Conservation (phyloP, 768 basidiomycete genomes). For the Piloderma croceum region DNA sequence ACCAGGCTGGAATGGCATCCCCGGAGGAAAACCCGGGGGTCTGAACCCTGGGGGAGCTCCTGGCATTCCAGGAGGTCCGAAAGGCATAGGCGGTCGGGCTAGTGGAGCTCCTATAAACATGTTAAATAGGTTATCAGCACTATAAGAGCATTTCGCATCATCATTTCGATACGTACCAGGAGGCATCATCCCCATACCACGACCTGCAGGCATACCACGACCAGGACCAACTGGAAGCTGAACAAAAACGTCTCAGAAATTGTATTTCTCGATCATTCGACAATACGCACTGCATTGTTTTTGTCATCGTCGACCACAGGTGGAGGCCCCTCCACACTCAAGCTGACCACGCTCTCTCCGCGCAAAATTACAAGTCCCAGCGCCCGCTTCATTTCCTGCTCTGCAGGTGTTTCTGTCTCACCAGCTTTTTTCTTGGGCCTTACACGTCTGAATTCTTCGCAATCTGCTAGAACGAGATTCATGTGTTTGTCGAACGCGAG, state of each 20-base stretch:
- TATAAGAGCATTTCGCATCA: constrained; percentile 5
- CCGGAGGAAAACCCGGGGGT: constrained; percentile 78
- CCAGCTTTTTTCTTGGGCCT: constrained; percentile 88
- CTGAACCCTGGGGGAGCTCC: constrained; percentile 83
- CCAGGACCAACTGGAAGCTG: constrained; percentile 88
- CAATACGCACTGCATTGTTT: constrained; percentile 60
- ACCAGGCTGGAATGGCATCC: constrained; percentile 73
- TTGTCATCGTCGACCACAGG: constrained; percentile 88
- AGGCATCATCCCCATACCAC: constrained; percentile 95
- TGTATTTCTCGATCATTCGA: constrained; percentile 5
- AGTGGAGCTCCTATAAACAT: constrained; percentile 50
- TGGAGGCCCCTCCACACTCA: constrained; percentile 93
- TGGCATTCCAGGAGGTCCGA: constrained; percentile 70
- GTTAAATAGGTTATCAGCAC: constrained; percentile 12
- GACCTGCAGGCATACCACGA: constrained; percentile 91
- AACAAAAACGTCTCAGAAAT: constrained; percentile 6
- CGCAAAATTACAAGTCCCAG: constrained; percentile 95
- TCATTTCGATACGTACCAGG: constrained; percentile 50
- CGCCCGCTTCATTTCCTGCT: constrained; percentile 93
- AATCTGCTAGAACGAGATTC: constrained; percentile 97
- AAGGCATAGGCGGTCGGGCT: constrained; percentile 63
- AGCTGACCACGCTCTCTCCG: constrained; percentile 93
- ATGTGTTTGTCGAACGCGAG: constrained; percentile 99
- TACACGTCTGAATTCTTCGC: constrained; percentile 94
- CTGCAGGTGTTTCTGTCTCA: constrained; percentile 65